Evolutionary conservation across 768 basidiomycete genomes (phyloP), one percentile per base, ranked within the genome.

Genomic region (Russula virescens): DNA sequence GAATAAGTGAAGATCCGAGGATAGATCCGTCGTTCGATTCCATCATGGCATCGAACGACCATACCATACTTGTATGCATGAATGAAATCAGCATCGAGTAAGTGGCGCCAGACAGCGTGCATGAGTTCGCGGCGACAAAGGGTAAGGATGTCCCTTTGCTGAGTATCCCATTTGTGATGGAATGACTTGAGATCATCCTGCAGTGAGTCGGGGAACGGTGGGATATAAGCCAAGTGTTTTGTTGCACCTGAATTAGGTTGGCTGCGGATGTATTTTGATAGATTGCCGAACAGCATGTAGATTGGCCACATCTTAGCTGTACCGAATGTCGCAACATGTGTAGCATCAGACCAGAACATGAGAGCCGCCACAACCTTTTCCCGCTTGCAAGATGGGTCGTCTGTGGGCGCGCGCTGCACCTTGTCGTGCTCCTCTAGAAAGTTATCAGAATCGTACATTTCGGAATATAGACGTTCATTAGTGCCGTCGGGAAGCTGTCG

Each of bases 121-220:
- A 76, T 68, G 5, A 76, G 69, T 45, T 75, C 71, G 0, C 70
- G 70, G 10, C 66, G 55, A 47, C 73, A 72, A 58, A 77, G 75
- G 0, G 71, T 69, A 9, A 76, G 40, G 1, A 74, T 61, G 1
- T 66, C 31, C 31, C 8, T 31, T 31, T 31, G 31, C 31, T 31
- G 8, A 31, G 31, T 4, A 8, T 8, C 31, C 31, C 31, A 31
- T 31, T 31, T 31, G 5, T 3, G 8, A 8, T 31, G 31, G 31
- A 31, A 31, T 31, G 31, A 3, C 31, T 31, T 31, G 5, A 31
- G 3, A 4, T 31, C 31, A 55, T 75, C 74, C 28, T 74, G 70
- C n/a, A 76, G 62, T 1, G 54, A 28, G 46, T 74, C 74, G 0
- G 72, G 73, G 7, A 77, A 65, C 73, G 76, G 25, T 31, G 14